Conservation (phyloP, 176 grass and related monocot genomes). For the Bothriochloa decipiens region DNA sequence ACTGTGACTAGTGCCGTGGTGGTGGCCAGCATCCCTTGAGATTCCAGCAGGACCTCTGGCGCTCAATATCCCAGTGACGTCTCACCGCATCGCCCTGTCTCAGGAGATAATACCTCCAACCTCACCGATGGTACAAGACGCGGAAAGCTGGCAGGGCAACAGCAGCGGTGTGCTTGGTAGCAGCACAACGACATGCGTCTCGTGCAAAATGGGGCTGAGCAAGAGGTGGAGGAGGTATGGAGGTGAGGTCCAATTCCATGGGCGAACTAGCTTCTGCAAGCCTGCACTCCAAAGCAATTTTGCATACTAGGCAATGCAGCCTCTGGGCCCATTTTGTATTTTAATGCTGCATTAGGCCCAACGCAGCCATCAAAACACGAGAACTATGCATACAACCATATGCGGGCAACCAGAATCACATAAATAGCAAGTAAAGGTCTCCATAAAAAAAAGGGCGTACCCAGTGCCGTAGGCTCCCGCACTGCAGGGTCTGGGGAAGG, state of each 20-base stretch:
- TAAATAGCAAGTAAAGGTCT: neutral
- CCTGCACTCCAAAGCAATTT: neutral
- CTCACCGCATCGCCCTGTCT: neutral
- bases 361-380: neutral
- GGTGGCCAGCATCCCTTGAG: neutral
- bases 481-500: too few species aligned
- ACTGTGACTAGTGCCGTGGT: neutral
- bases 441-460: too few species aligned
- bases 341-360: neutral
- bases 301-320: neutral
- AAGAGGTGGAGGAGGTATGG: neutral
- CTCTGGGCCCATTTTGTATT: neutral
- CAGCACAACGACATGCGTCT: neutral
- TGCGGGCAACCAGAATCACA: neutral
- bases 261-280: neutral
- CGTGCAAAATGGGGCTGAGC: neutral
- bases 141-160: neutral
- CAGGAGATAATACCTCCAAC: neutral
- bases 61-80: neutral
- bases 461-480: too few species aligned
- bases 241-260: neutral
- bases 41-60: neutral
- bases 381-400: neutral
- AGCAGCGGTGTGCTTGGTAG: neutral
- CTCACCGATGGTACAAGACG: neutral